phyloP scores from a whole-genome alignment of 495 filamentous ascomycete genomes.

The Podospora comata region DNA sequence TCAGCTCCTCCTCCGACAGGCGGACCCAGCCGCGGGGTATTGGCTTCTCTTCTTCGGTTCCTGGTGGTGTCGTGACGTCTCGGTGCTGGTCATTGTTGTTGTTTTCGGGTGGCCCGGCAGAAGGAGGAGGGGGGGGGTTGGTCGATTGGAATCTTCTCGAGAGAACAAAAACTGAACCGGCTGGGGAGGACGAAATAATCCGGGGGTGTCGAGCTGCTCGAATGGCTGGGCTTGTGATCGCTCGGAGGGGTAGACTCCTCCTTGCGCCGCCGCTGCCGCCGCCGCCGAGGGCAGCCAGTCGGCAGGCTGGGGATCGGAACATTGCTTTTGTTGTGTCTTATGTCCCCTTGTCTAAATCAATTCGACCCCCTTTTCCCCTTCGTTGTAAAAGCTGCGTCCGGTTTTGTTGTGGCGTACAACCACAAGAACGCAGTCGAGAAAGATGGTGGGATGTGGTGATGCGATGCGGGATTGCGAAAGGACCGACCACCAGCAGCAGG shows the following conservation, averaged over 20 bases:
- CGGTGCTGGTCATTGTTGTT: not conserved
- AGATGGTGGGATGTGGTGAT: too few relatives aligned
- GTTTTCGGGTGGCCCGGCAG: not conserved
- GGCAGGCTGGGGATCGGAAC: constrained; percentile 32
- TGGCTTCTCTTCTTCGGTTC: constrained; percentile 10
- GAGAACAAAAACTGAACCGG: constrained; percentile 10
- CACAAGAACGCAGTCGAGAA: too few relatives aligned
- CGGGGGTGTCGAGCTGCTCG: constrained; percentile 19
- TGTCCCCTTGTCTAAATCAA: not conserved
- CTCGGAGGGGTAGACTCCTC: constrained; percentile 21
- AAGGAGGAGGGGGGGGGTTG: not conserved
- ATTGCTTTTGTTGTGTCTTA: constrained; percentile 14
- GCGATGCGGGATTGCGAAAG: too few relatives aligned
- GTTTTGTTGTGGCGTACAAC: too few relatives aligned
- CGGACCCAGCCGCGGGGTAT: constrained; percentile 37
- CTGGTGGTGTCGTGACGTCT: not conserved
- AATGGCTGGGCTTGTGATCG: constrained; percentile 23
- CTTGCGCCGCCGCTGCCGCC: not conserved
- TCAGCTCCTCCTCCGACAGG: constrained; percentile 32
- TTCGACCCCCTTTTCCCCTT: too few relatives aligned
- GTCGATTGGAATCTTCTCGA: constrained; percentile 28
- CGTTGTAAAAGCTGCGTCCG: too few relatives aligned
- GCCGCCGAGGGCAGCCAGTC: constrained; percentile 28
- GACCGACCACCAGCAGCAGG: too few relatives aligned
- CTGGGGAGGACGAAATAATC: constrained; percentile 2